phyloP scores from a whole-genome alignment of 495 filamentous ascomycete genomes.

The Antarctomyces pellizariae region DNA sequence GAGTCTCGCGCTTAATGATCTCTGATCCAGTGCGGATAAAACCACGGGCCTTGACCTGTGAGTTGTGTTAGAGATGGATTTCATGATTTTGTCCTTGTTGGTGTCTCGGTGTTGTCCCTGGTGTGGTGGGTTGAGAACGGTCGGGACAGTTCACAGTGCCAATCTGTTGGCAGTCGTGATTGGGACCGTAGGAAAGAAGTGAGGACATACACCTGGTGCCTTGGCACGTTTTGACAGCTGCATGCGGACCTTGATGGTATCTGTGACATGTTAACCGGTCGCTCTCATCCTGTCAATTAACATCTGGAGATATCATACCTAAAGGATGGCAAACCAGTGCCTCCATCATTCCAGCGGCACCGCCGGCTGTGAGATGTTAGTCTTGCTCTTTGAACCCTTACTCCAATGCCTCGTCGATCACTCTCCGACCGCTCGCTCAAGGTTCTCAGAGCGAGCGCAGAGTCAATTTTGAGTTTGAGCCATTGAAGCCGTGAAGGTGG shows the following conservation, averaged over 20 bases:
- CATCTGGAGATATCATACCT: constrained; percentile 27
- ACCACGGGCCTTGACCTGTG: constrained; percentile 48
- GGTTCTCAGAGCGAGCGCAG: not conserved
- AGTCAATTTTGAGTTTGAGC: too few species aligned
- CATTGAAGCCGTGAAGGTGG: too few species aligned
- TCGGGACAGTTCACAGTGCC: too few species aligned
- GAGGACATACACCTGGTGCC: constrained; percentile 43
- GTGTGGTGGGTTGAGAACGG: too few species aligned
- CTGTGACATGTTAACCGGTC: constrained; percentile 16
- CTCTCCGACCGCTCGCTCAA: too few species aligned
- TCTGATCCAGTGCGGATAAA: constrained; percentile 74
- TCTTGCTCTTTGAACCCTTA: not conserved
- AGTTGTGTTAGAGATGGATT: too few species aligned
- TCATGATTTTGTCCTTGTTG: too few species aligned
- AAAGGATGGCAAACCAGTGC: constrained; percentile 91
- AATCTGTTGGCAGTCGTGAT: constrained; percentile 3
- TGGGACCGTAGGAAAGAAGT: not conserved
- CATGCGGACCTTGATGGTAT: constrained; percentile 99
- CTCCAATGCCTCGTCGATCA: too few species aligned
- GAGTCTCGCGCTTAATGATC: constrained; percentile 74
- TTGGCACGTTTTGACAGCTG: constrained; percentile 77
- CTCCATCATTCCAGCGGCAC: constrained; percentile 98
- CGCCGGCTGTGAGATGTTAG: constrained; percentile 49
- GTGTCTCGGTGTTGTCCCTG: too few species aligned
- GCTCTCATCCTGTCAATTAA: not conserved